These are phyloP conservation scores for Elsinoe batatas DNA, from an alignment of 2,329 filamentous ascomycete genomes.

Conservation along the genomic window DNA sequence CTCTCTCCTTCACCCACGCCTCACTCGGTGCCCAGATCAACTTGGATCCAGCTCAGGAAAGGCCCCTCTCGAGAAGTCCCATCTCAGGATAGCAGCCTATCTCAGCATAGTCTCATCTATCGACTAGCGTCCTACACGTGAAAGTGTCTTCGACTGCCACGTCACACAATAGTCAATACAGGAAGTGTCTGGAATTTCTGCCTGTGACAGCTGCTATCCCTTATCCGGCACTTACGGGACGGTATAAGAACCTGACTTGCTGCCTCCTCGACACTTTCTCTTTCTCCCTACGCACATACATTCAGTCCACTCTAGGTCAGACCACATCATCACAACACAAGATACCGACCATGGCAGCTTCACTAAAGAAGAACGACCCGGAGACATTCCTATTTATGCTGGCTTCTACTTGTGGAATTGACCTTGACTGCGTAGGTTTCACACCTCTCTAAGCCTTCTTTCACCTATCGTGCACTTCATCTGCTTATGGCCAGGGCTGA, in stretches of 20 bases:
- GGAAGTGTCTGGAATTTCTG: not conserved
- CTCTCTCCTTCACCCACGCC: too few species aligned
- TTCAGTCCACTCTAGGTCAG: not conserved
- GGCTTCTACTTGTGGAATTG: not conserved
- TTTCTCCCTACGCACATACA: not conserved
- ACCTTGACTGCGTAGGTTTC: not conserved
- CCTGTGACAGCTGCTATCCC: constrained; percentile 2
- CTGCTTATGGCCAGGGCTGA: not conserved
- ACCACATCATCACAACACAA: not conserved
- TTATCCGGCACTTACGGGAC: not conserved
- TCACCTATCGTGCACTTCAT: not conserved
- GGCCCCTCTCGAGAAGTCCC: too few species aligned
- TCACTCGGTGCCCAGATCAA: too few species aligned
- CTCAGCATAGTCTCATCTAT: too few species aligned
- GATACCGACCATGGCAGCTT: not conserved
- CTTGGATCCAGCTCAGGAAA: too few species aligned
- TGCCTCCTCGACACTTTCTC: not conserved
- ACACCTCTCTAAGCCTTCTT: too few species aligned
- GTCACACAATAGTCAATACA: not conserved
- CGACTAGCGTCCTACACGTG: too few species aligned
- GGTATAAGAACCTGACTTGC: not conserved
- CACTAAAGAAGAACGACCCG: not conserved
- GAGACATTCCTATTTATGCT: not conserved
- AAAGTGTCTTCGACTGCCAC: too few species aligned
- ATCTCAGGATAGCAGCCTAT: too few species aligned